A percentile compares a stretch with the other conserved stretches of the same genome.
phyloP scores from a whole-genome alignment of 164 flowering plant species.

The Vitis labrusca region DNA sequence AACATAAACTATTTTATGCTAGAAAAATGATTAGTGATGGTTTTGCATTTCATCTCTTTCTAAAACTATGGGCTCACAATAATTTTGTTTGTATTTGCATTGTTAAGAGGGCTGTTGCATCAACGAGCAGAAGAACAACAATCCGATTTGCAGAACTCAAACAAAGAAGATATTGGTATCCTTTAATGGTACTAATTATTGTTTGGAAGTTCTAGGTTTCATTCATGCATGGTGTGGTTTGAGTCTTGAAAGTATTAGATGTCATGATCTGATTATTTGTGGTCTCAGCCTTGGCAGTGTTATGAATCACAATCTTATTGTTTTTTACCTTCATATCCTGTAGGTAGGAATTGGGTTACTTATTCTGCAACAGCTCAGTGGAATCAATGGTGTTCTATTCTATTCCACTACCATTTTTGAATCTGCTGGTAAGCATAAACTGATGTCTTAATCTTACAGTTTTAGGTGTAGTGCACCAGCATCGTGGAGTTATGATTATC shows the following conservation, averaged over 20 bases:
- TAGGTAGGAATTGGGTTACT: slow-evolving; percentile 92
- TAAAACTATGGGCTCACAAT: too few relatives aligned
- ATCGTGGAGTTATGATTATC: too few relatives aligned
- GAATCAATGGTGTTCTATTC: slow-evolving; percentile 87
- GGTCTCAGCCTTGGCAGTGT: background rate
- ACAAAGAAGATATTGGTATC: slow-evolving; percentile 61
- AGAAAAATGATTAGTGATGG: too few relatives aligned
- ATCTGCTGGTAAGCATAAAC: slow-evolving; percentile 62
- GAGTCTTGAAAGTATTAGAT: background rate
- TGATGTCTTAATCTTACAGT: background rate
- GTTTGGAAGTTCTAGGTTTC: background rate
- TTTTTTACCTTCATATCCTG: slow-evolving; percentile 14
- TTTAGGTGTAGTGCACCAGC: background rate
- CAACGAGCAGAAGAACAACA: slow-evolving; percentile 50
- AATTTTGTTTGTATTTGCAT: background rate
- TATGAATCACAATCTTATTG: background rate
- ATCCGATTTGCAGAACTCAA: slow-evolving; percentile 62
- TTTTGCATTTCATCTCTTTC: too few relatives aligned
- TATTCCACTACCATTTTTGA: slow-evolving; percentile 80
- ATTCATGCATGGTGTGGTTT: background rate
- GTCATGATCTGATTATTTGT: background rate
- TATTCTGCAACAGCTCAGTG: slow-evolving; percentile 79
- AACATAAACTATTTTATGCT: too few relatives aligned
- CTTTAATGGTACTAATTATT: slow-evolving; percentile 50
- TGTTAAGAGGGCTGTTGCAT: slow-evolving; percentile 61